Conservation (phyloP, 176 grass and related monocot genomes). For the Bothriochloa decipiens region DNA sequence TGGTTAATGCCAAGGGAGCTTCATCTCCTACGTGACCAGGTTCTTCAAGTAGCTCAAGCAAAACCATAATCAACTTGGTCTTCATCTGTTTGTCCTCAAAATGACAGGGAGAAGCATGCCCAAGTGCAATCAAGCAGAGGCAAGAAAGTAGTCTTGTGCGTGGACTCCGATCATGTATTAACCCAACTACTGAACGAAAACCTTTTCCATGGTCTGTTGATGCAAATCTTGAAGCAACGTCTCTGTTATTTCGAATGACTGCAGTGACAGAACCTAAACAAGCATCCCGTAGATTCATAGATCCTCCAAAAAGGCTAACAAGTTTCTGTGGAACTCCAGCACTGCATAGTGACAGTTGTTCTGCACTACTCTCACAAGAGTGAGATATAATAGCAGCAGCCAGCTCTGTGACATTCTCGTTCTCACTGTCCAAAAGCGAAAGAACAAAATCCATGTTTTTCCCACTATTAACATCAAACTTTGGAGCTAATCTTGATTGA, state of each 20-base stretch:
- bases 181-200: constrained; percentile 58
- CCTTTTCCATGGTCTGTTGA: constrained; percentile 83
- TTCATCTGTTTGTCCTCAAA: constrained; percentile 88
- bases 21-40: constrained; percentile 80
- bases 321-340: constrained; percentile 81
- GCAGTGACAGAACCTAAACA: constrained; percentile 80
- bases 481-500: constrained; percentile 87
- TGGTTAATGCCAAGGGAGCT: constrained; percentile 85
- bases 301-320: constrained; percentile 79
- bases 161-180: constrained; percentile 86
- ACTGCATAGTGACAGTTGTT: constrained; percentile 81
- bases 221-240: constrained; percentile 78
- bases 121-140: constrained; percentile 83
- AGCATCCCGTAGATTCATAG: constrained; percentile 82
- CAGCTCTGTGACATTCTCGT: constrained; percentile 96
- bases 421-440: constrained; percentile 78
- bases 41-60: constrained; percentile 95
- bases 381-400: constrained; percentile 91
- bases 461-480: constrained; percentile 74
- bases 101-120: constrained; percentile 63
- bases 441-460: constrained; percentile 94
- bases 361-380: constrained; percentile 65
- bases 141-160: constrained; percentile 89
- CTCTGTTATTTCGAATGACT: constrained; percentile 76
- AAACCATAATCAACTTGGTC: constrained; percentile 78